These are phyloP conservation scores for Cystofilobasidium bisporidii DNA, from an alignment of 768 basidiomycete species.

Conservation along the genomic window DNA sequence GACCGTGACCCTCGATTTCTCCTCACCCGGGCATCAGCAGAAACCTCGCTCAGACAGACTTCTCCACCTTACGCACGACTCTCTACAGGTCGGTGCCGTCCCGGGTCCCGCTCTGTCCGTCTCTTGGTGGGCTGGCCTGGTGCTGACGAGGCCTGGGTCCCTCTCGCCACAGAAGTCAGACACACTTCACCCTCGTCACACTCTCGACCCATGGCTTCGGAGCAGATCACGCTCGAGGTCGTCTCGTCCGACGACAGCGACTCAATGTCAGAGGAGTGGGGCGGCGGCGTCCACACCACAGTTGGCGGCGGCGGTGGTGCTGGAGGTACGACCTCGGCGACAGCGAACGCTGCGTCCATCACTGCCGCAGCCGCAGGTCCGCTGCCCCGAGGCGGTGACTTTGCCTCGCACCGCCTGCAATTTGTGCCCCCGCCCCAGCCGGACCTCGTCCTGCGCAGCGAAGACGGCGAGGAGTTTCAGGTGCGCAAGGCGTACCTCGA, in stretches of 20 bases:
- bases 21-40: too few relatives aligned
- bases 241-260: not conserved
- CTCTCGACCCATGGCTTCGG: not conserved
- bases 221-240: not conserved
- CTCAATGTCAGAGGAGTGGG: not conserved
- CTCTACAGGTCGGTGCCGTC: too few relatives aligned
- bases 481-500: slow-evolving; percentile 7
- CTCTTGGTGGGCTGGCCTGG: too few relatives aligned
- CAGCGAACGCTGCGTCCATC: not conserved
- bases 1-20: too few relatives aligned
- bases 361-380: too few relatives aligned
- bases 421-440: not conserved
- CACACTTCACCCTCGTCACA: too few relatives aligned
- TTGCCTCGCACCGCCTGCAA: not conserved
- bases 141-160: not conserved
- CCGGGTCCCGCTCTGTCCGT: too few relatives aligned
- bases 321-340: not conserved
- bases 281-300: not conserved
- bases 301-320: too few relatives aligned
- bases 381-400: too few relatives aligned
- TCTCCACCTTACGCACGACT: too few relatives aligned
- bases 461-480: not conserved
- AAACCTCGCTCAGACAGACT: too few relatives aligned
- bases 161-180: too few relatives aligned
- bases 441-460: not conserved